Conservation (phyloP, 441 rosid genomes). For the Gossypium schwendimanii region DNA sequence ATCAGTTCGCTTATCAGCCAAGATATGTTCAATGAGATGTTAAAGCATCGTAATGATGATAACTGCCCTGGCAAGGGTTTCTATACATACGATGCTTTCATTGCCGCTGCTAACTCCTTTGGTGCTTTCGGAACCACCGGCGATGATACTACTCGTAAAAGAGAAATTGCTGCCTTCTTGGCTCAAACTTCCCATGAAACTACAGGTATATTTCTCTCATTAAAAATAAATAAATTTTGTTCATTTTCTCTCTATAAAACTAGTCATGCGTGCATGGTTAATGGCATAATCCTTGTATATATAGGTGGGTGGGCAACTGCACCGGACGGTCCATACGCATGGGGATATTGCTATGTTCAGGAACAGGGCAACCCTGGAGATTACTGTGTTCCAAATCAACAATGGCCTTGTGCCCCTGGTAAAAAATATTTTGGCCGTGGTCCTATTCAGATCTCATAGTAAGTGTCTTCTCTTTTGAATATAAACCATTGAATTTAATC, state of each 20-base stretch:
- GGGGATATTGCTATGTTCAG: constrained; percentile 46
- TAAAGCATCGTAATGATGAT: constrained; percentile 39
- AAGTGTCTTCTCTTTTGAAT: not conserved
- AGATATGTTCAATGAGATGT: constrained; percentile 31
- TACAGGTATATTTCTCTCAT: constrained; percentile 24
- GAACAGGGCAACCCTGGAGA: constrained; percentile 25
- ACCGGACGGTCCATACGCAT: constrained; percentile 47
- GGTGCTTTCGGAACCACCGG: constrained; percentile 49
- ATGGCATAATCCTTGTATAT: constrained; percentile 6
- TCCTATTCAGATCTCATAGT: constrained; percentile 50
- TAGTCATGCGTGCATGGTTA: not conserved
- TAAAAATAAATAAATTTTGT: too few relatives aligned
- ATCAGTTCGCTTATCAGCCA: constrained; percentile 18
- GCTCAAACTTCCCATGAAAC: constrained; percentile 57
- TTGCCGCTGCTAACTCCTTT: constrained; percentile 40
- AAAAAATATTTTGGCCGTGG: constrained; percentile 48
- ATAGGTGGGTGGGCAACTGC: constrained; percentile 40
- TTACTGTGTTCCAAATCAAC: constrained; percentile 28
- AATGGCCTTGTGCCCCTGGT: constrained; percentile 33
- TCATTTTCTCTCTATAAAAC: not conserved
- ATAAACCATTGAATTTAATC: not conserved
- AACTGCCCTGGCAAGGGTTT: constrained; percentile 41
- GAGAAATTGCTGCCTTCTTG: constrained; percentile 61
- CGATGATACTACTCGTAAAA: constrained; percentile 26
- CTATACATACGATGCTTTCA: constrained; percentile 50